Percentiles rank a stretch among this genome's conserved stretches.
Conservation (phyloP, 2,329 filamentous ascomycete genomes). For the Didymella lethalis region DNA sequence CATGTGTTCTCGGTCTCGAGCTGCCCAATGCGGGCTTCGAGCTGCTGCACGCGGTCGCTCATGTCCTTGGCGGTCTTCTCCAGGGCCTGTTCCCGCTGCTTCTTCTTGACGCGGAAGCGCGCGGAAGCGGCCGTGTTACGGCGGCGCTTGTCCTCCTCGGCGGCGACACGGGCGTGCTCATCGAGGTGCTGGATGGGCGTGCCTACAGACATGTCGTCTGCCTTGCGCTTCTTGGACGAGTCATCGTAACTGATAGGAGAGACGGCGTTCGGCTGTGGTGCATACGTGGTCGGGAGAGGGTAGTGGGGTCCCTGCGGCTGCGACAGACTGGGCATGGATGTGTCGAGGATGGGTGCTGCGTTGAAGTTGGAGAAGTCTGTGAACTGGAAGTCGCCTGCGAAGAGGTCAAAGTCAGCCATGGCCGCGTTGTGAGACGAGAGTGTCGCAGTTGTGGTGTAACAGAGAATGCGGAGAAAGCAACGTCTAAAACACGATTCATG, state of each 20-base stretch:
- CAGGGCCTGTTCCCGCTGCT: slow-evolving; percentile 61
- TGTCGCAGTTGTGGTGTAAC: slow-evolving; percentile 13
- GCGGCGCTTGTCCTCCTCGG: slow-evolving; percentile 62
- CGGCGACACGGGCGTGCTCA: slow-evolving; percentile 56
- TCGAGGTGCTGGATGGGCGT: slow-evolving; percentile 51
- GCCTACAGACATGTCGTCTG: slow-evolving; percentile 46
- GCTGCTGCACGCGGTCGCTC: slow-evolving; percentile 58
- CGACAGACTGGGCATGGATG: slow-evolving; percentile 41
- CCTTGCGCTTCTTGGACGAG: slow-evolving; percentile 57
- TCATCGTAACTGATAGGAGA: slow-evolving; percentile 43
- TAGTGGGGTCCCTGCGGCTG: slow-evolving; percentile 38
- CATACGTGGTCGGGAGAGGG: slow-evolving; percentile 38
- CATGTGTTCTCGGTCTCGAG: slow-evolving; percentile 63
- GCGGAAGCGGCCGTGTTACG: slow-evolving; percentile 63
- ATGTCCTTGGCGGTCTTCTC: slow-evolving; percentile 62
- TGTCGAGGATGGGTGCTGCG: slow-evolving; percentile 41
- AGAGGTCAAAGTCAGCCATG: slow-evolving; percentile 50
- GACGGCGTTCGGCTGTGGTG: slow-evolving; percentile 38
- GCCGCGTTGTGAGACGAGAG: slow-evolving; percentile 14
- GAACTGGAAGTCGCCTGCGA: slow-evolving; percentile 56
- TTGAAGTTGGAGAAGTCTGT: slow-evolving; percentile 56
- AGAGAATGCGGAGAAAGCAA: slow-evolving; percentile 8
- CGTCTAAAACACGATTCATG: slow-evolving; percentile 10
- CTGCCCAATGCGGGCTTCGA: slow-evolving; percentile 63
- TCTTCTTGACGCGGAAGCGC: slow-evolving; percentile 64